Base-by-base conservation (phyloP, 805 yeast genomes). In the Lachancea quebecensis region DNA sequence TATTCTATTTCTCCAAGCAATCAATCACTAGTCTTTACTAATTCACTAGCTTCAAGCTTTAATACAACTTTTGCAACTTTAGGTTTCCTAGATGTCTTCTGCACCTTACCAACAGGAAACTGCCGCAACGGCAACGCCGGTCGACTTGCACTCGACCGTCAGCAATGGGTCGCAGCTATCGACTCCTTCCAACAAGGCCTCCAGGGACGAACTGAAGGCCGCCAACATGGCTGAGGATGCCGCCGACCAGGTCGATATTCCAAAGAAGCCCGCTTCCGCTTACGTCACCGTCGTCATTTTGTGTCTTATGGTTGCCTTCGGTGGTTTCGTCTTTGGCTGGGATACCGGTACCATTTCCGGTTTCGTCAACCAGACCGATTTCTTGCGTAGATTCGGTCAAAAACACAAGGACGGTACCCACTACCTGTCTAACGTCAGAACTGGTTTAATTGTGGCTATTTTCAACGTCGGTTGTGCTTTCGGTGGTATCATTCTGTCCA, bases 291-390 rank as follows among this genome's bases (percentile, higher is more conserved):
- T 68, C 33, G 57, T 56, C 29, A 48, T 58, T 46, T 51, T 64
- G 38, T 68, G 71, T 60, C 35, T 49, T 16, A 45, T 46, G 39
- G 74, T 81, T 50, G 83, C 85, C 35, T 81, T 81, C 50, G 85
- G 85, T 66, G 87, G 87, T 46, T 80, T 77, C 60, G 82, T 79
- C 38, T 82, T 79, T 57, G 89, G 89, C 53, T 82, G 84, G 77
- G 90, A 82, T 69, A 82, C 88, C 42, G 90, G 89, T 72, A 82
- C 89, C 55, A 80, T 82, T 65, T 77, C 85, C 29, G 88, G 88
- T 53, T 81, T 82, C 56, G 82, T 81, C 40, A 75, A 78, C 56
- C 63, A 64, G 57, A 55, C 75, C 15, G 84, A 81, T 56, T 82
- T 74, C 66, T 57, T 64, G 41, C 50, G 57, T 34, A 71, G 86